Evolutionary conservation across 2,329 filamentous ascomycete genomes (phyloP).

Genomic region (Alternaria longipes): DNA sequence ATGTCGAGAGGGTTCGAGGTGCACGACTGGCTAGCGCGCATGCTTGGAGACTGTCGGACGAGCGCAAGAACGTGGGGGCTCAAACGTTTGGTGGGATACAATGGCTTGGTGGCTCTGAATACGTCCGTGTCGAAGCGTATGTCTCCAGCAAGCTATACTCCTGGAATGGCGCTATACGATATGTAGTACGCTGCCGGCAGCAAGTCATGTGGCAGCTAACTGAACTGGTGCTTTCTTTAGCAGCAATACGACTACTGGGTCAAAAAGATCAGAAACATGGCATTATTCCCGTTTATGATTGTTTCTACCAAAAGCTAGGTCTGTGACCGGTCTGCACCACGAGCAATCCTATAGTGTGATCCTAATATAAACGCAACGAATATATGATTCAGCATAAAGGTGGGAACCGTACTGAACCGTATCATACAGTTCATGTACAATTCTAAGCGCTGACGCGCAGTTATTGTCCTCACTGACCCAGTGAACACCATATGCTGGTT

Average conservation of each 20-base stretch:
- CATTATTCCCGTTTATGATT: neutral
- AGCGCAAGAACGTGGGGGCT: neutral
- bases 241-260: neutral
- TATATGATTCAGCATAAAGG: neutral
- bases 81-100: neutral
- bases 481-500: neutral
- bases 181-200: neutral
- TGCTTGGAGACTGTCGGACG: neutral
- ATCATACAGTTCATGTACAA: no score
- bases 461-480: neutral
- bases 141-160: neutral
- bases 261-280: no score
- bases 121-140: fast-evolving
- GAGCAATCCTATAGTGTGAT: neutral
- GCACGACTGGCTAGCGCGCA: neutral
- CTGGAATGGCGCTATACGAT: neutral
- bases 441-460: neutral
- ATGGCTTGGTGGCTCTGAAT: neutral
- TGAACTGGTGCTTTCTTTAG: neutral
- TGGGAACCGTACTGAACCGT: neutral
- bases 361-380: neutral
- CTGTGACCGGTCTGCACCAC: no score
- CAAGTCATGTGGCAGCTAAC: neutral
- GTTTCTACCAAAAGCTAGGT: neutral
- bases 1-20: neutral